Conservation (phyloP, 805 yeast species). For the Komagataella mondaviorum region DNA sequence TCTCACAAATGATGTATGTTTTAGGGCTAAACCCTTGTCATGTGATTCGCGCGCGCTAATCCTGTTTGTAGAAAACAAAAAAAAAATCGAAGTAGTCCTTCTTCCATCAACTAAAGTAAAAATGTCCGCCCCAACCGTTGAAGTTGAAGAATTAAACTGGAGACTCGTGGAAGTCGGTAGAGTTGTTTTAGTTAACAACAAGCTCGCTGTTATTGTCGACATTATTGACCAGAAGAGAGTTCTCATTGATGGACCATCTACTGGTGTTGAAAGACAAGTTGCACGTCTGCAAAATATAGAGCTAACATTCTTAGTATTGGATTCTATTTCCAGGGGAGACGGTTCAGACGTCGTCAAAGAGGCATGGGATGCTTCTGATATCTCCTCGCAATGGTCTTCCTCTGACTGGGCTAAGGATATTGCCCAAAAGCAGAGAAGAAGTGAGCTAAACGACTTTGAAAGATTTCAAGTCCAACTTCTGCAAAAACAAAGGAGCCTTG, state of each 20-base stretch:
- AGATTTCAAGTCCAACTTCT: conserved; percentile 98
- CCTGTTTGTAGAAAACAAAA: conserved; percentile 10
- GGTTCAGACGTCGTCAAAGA: conserved; percentile 75
- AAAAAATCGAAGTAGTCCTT: conserved; percentile 13
- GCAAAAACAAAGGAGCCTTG: conserved; percentile 94
- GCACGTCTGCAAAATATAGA: conserved; percentile 76
- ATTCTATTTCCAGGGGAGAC: conserved; percentile 88
- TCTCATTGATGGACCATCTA: conserved; percentile 90
- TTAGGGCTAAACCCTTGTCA: background rate
- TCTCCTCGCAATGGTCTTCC: conserved; percentile 83
- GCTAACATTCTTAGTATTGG: conserved; percentile 83
- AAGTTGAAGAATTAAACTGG: conserved; percentile 94
- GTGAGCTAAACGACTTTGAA: conserved; percentile 91
- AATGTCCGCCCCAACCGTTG: conserved; percentile 30
- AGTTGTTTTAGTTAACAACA: conserved; percentile 85
- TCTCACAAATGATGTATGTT: background rate
- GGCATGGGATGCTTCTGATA: conserved; percentile 87
- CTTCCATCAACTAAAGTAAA: background rate
- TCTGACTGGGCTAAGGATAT: conserved; percentile 98
- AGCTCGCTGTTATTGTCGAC: conserved; percentile 96
- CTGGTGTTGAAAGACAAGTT: conserved; percentile 76
- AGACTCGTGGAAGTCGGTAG: conserved; percentile 99
- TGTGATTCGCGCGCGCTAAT: background rate
- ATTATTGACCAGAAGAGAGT: conserved; percentile 98
- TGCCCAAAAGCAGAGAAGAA: conserved; percentile 89